phyloP scores from a whole-genome alignment of 257 asterid genomes.

The Osmanthus fragrans region DNA sequence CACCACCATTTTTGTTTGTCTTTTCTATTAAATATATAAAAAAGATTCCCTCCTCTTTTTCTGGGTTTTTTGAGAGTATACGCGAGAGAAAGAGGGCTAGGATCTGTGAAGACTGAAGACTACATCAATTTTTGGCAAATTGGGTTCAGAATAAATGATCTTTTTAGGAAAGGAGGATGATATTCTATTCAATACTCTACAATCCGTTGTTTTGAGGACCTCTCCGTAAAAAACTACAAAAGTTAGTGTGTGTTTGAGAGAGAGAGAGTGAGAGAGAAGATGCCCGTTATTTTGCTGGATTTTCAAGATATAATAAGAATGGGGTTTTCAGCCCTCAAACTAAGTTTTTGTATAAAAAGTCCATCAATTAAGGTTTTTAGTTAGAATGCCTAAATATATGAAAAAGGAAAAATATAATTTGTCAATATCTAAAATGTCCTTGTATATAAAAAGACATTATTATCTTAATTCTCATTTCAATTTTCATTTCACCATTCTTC shows the following conservation, averaged over 20 bases:
- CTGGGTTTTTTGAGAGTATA: background rate
- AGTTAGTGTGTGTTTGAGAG: background rate
- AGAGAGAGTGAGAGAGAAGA: conserved; percentile 13
- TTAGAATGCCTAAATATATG: too few species aligned
- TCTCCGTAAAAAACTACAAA: background rate
- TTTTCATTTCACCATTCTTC: too few species aligned
- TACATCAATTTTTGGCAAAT: conserved; percentile 27
- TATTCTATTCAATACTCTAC: conserved; percentile 1
- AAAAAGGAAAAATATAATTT: too few species aligned
- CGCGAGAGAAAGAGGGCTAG: conserved; percentile 1
- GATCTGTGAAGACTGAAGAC: conserved; percentile 36
- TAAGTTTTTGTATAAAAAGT: too few species aligned
- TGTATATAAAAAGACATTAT: too few species aligned
- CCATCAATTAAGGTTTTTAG: too few species aligned
- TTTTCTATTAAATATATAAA: background rate
- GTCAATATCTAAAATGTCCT: too few species aligned
- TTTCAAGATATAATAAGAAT: too few species aligned
- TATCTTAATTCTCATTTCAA: too few species aligned
- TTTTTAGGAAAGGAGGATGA: background rate
- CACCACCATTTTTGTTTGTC: conserved; percentile 60
- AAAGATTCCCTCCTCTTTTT: background rate
- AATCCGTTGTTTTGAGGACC: conserved; percentile 14
- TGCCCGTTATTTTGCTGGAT: conserved; percentile 32
- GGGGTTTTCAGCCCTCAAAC: too few species aligned
- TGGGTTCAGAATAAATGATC: conserved; percentile 18